Base-by-base conservation (phyloP, 768 basidiomycete genomes). In the Amanita muscaria region DNA sequence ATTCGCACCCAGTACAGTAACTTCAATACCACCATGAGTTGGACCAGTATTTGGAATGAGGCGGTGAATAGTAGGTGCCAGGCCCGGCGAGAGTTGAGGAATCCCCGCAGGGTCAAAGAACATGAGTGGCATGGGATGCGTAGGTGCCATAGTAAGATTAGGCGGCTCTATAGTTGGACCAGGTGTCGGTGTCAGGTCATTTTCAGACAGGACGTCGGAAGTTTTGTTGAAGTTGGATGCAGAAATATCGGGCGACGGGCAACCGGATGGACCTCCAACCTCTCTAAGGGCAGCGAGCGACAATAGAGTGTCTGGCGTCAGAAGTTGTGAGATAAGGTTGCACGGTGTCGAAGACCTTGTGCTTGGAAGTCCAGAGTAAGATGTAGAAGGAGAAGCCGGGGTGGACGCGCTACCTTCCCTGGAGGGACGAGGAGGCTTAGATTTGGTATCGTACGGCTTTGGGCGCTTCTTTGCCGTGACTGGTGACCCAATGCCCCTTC, bases 21-120 rank as follows among this genome's bases (percentile, higher is more conserved):
- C 85, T 63, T 96, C 91, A 52, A 89, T 91, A 1, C 94, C 94
- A 24, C 93, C 93, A 48, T 83, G 79, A 16, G 88, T 91, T 8
- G 91, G 90, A 10, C 92, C 89, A 48, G 75, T 72, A 43, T 80
- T 77, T 1, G 89, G 89, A 51, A 92, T 89, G 31, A 92, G 75
- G 5, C 88, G 79, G 55, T 89, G 87, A 46, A 92, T 91, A 36
- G 73, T 83, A 10, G 88, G 87, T 30, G 74, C 63, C 42, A 75
- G 77, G 48, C 74, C 58, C 48, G 73, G 67, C 47, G 70, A 47
- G 27, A 69, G 53, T 49, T 75, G 65, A 15, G 74, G 64, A 16
- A 70, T 62, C 49, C 74, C 70, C 44, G 63, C 57, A 27, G 74
- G 62, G 46, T 77, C 72, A 55, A 81, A 80, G 58, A 82, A 80